These are phyloP conservation scores for Aspergillus affinis DNA, from an alignment of 495 filamentous ascomycete genomes.

Conservation along the genomic window DNA sequence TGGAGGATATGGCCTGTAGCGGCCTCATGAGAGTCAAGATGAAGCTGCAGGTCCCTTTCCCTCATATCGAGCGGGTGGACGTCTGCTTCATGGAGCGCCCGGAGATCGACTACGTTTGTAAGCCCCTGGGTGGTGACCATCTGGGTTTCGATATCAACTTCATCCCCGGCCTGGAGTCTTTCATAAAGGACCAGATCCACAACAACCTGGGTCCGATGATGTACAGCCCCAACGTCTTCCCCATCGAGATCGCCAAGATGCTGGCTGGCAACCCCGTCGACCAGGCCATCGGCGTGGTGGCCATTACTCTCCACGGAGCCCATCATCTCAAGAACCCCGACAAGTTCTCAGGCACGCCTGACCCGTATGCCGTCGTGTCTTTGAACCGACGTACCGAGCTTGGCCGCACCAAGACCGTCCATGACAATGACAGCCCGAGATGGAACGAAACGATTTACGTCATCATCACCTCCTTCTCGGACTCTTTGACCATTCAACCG, in stretches of 20 bases:
- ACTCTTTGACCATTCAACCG: constrained; percentile 75
- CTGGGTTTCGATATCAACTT: constrained; percentile 99
- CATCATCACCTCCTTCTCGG: constrained; percentile 85
- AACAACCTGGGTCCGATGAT: constrained; percentile 91
- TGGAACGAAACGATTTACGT: constrained; percentile 98
- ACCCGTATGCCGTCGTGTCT: constrained; percentile 87
- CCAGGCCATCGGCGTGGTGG: constrained; percentile 91
- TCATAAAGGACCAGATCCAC: constrained; percentile 96
- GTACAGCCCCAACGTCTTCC: constrained; percentile 96
- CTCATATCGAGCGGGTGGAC: constrained; percentile 89
- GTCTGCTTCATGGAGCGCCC: constrained; percentile 79
- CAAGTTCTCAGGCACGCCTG: constrained; percentile 87
- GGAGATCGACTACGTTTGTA: constrained; percentile 93
- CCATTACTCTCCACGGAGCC: constrained; percentile 86
- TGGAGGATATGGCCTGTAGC: constrained; percentile 94
- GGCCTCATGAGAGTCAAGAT: constrained; percentile 96
- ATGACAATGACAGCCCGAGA: constrained; percentile 79
- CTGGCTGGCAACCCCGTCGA: constrained; percentile 92
- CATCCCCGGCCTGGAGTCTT: constrained; percentile 87
- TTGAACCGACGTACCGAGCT: constrained; percentile 78
- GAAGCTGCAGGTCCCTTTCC: constrained; percentile 94
- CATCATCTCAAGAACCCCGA: constrained; percentile 92
- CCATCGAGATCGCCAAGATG: constrained; percentile 98
- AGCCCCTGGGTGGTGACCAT: constrained; percentile 90
- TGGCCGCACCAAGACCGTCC: constrained; percentile 83